These are phyloP conservation scores for Athelia sp. DNA, from an alignment of 1,284 basidiomycete species.

Conservation along the genomic window DNA sequence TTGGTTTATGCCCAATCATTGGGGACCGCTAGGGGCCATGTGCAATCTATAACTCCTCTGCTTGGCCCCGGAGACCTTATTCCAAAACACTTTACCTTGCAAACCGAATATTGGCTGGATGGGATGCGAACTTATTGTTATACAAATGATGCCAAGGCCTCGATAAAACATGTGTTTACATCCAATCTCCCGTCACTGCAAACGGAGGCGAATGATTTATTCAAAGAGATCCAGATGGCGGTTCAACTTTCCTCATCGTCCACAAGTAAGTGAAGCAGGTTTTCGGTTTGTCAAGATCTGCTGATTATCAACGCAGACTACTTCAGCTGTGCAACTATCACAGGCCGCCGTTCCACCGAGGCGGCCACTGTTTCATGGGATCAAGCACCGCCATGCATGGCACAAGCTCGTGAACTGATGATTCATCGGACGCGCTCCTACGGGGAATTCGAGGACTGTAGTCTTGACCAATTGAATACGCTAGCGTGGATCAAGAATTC, in stretches of 20 bases:
- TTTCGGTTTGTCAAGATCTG: background rate
- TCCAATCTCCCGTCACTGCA: slow-evolving; percentile 30
- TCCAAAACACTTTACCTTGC: slow-evolving; percentile 15
- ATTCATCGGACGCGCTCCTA: slow-evolving; percentile 17
- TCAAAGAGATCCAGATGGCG: slow-evolving; percentile 26
- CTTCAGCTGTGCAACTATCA: slow-evolving; percentile 20
- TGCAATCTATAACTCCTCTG: slow-evolving; percentile 19
- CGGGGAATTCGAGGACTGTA: slow-evolving; percentile 12
- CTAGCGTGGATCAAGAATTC: slow-evolving; percentile 25
- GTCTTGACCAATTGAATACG: slow-evolving; percentile 23
- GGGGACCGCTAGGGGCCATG: slow-evolving; percentile 18
- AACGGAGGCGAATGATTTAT: slow-evolving; percentile 21
- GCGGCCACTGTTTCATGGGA: slow-evolving; percentile 13
- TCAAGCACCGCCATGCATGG: slow-evolving; percentile 22
- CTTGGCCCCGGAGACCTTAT: slow-evolving; percentile 21
- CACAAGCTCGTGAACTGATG: slow-evolving; percentile 17
- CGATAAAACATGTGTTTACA: slow-evolving; percentile 33
- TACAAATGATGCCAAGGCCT: slow-evolving; percentile 14
- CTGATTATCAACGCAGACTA: slow-evolving; percentile 17
- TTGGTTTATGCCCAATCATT: background rate
- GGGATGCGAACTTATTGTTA: slow-evolving; percentile 27
- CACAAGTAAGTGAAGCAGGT: slow-evolving; percentile 19
- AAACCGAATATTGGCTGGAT: slow-evolving; percentile 15
- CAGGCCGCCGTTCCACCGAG: slow-evolving; percentile 7
- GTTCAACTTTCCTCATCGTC: slow-evolving; percentile 19